Conservation (phyloP, 163 green algal species). For the Chlorella variabilis region DNA sequence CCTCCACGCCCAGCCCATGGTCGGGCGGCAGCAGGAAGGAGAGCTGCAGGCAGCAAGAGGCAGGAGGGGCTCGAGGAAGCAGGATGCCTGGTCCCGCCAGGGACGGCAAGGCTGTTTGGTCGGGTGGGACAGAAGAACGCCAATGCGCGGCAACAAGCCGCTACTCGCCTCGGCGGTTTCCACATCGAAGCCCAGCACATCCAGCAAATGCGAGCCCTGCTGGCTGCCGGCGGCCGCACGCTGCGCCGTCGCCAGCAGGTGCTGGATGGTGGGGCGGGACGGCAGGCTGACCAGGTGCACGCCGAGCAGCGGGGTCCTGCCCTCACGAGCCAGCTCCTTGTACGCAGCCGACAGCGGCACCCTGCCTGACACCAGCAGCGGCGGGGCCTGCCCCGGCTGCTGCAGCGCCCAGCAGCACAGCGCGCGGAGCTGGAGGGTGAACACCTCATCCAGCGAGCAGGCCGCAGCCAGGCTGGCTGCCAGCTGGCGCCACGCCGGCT, state of each 20-base stretch:
- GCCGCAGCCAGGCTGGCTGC: not conserved
- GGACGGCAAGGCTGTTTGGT: too few species aligned
- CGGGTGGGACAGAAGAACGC: too few species aligned
- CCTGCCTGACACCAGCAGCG: not conserved
- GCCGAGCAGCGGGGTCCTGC: not conserved
- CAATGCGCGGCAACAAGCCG: too few species aligned
- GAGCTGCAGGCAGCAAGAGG: not conserved
- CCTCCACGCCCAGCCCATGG: not conserved
- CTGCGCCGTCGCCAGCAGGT: too few species aligned
- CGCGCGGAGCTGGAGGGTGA: constrained; percentile 2
- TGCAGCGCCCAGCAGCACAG: constrained; percentile 31
- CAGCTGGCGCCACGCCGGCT: not conserved
- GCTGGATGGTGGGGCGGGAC: not conserved
- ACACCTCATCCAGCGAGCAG: not conserved
- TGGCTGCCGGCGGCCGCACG: not conserved
- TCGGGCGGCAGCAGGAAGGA: constrained; percentile 18
- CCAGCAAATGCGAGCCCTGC: not conserved
- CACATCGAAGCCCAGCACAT: not conserved
- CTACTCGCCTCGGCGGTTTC: not conserved
- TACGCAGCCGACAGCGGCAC: not conserved
- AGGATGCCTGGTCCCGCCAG: too few species aligned
- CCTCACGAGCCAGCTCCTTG: not conserved
- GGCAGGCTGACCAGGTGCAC: not conserved
- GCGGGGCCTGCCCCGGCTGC: not conserved
- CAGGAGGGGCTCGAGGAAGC: not conserved